Conservation (phyloP, 495 filamentous ascomycete species). For the Penicillium diatomitis region DNA sequence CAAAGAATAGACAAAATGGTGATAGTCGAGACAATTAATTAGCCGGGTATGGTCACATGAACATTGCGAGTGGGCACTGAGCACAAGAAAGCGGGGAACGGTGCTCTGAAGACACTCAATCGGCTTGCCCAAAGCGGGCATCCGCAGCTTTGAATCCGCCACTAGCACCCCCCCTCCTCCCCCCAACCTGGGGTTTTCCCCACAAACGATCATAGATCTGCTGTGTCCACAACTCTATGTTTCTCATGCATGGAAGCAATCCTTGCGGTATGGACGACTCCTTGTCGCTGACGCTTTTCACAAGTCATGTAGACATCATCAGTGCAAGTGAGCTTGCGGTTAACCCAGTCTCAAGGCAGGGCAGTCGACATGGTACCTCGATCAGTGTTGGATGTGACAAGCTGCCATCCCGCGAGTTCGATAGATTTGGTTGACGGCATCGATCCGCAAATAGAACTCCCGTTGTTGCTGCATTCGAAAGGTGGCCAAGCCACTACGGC, state of each 20-base stretch:
- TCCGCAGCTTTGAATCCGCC: slow-evolving; percentile 1
- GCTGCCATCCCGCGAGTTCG: background rate
- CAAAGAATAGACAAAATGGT: no score
- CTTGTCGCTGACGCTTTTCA: background rate
- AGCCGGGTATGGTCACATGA: slow-evolving; percentile 2
- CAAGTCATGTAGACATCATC: background rate
- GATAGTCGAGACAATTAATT: no score
- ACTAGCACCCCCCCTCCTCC: no score
- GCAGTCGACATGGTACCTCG: no score
- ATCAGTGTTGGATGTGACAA: background rate
- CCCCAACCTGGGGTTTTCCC: background rate
- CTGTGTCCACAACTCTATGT: background rate
- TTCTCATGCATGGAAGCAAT: background rate
- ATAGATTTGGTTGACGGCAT: background rate
- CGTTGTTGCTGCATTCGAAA: slow-evolving; percentile 5
- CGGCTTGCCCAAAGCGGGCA: slow-evolving; percentile 17
- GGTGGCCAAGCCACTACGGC: slow-evolving; percentile 1
- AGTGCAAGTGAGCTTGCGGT: no score
- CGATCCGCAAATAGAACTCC: background rate
- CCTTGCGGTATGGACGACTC: background rate
- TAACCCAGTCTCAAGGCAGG: no score
- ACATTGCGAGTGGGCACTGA: background rate
- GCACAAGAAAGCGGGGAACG: background rate
- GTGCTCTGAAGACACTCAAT: background rate
- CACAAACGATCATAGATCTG: background rate